Conservation (phyloP, 225 moss, liverwort and hornwort species). For the Straminergon stramineum region DNA sequence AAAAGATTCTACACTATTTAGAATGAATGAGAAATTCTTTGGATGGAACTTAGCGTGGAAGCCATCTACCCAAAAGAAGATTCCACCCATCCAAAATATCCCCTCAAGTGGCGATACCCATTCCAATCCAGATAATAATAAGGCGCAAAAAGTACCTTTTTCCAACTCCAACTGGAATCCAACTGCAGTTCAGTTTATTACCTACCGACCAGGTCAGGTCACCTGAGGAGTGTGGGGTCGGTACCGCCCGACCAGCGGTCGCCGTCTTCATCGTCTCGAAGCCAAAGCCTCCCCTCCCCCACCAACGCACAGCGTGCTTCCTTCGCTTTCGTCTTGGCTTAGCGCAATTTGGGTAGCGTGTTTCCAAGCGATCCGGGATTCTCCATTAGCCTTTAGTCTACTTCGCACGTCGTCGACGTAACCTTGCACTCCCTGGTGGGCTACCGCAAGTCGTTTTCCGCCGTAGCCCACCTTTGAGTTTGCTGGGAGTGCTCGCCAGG, state of each 20-base stretch:
- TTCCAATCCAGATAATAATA: neutral
- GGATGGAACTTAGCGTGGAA: too few relatives aligned
- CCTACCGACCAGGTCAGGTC: neutral
- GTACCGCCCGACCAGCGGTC: neutral
- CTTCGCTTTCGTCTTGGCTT: neutral
- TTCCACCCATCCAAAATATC: neutral
- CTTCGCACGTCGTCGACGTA: neutral
- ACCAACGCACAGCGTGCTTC: neutral
- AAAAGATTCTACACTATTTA: too few relatives aligned
- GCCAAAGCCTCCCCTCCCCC: neutral
- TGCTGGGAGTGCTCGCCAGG: constrained; percentile 28
- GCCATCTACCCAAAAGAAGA: neutral
- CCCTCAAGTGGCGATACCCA: neutral
- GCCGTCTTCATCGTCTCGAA: neutral
- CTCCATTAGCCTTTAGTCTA: neutral
- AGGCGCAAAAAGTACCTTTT: neutral
- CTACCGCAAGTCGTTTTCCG: neutral
- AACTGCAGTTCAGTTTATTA: neutral
- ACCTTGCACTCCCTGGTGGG: neutral
- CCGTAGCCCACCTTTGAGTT: constrained; percentile 11
- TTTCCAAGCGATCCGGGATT: constrained; percentile 3
- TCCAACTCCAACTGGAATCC: neutral
- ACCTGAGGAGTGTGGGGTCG: neutral
- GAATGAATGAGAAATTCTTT: too few relatives aligned
- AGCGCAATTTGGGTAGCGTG: constrained; percentile 15